Evolutionary conservation across 2,329 filamentous ascomycete genomes (phyloP).

Genomic region (Cytospora chrysosperma): DNA sequence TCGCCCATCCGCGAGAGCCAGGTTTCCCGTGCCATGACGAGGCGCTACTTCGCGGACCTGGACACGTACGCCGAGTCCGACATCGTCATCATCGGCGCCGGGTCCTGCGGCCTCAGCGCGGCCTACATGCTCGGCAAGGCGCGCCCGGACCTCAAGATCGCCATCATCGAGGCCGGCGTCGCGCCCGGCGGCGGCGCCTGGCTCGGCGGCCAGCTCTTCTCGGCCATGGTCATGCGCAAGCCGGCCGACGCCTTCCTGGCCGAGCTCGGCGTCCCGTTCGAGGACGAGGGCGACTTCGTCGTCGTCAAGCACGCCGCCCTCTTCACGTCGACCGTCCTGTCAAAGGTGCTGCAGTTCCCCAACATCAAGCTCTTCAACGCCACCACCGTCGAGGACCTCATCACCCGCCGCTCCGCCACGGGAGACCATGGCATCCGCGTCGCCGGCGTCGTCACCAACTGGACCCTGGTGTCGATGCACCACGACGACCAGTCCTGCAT

Average conservation of each 20-base stretch:
- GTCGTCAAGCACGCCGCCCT: constrained; percentile 93
- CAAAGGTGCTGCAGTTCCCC: constrained; percentile 77
- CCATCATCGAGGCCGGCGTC: constrained; percentile 84
- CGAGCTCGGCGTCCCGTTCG: constrained; percentile 79
- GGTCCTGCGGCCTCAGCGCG: constrained; percentile 81
- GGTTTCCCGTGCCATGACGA: constrained; percentile 90
- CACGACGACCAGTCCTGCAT: constrained; percentile 92
- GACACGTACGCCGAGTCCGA: constrained; percentile 89
- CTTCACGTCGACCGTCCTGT: constrained; percentile 85
- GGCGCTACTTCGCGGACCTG: constrained; percentile 88
- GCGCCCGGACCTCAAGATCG: constrained; percentile 87
- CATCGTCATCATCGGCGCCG: constrained; percentile 89
- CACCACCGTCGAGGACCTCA: constrained; percentile 86
- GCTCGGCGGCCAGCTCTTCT: constrained; percentile 93
- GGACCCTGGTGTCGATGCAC: constrained; percentile 86
- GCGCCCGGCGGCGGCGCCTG: constrained; percentile 86
- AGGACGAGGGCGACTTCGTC: constrained; percentile 85
- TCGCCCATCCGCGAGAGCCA: constrained; percentile 86
- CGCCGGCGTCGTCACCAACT: constrained; percentile 91
- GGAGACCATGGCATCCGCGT: constrained; percentile 62
- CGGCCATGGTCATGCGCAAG: constrained; percentile 93
- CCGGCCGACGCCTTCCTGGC: constrained; percentile 81
- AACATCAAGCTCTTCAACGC: constrained; percentile 98
- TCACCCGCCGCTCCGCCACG: constrained; percentile 66
- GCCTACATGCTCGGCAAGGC: constrained; percentile 82